Base-by-base conservation (phyloP, 1,284 basidiomycete genomes). In the Sporisorium scitamineum region DNA sequence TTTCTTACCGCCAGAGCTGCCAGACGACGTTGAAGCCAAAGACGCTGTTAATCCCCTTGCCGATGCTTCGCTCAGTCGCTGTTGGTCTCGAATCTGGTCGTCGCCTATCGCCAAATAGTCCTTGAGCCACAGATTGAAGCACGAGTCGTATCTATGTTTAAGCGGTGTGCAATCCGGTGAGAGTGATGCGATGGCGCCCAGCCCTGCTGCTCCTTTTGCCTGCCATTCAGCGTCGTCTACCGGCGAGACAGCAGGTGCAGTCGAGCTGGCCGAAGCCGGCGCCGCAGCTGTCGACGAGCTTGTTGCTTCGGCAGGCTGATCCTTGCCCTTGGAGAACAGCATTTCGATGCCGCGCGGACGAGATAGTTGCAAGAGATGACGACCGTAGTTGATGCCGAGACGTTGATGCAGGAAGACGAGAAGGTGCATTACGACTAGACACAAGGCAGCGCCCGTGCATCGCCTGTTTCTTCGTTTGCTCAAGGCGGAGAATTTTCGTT, bases 51-150 rank as follows among this genome's bases (percentile, higher is more conserved):
- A 22, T 16, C 48, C 24, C 14, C 24, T 65, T 1, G 60, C 26
- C 18, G 44, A 42, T 54, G 82, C 89, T 89, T 55, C 89, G 13
- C 85, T 78, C 84, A 85, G 47, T 81, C 83, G 37, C 51, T 79
- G 27, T 74, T 86, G 70, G 79, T 85, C 37, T 80, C 78, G 42
- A 65, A 80, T 69, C 70, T 74, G 62, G 47, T 63, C 51, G 70
- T 80, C 82, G 1, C 76, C 67, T 39, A 80, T 72, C 24, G 78
- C 70, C 34, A 97, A 90, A 84, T 97, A 97, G 24, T 93, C 93
- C 84, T 95, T 94, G 82, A 97, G 95, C 95, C 95, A 97, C 8
- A 91, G 90, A 84, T 97, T 96, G 88, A 97, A 97, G 88, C 95
- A 97, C 0, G 91, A 87, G 86, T 97, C 95, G 85, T 97, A 97